Evolutionary conservation across 495 filamentous ascomycete species (phyloP).

Genomic region (Staphylotrichum longicolle): DNA sequence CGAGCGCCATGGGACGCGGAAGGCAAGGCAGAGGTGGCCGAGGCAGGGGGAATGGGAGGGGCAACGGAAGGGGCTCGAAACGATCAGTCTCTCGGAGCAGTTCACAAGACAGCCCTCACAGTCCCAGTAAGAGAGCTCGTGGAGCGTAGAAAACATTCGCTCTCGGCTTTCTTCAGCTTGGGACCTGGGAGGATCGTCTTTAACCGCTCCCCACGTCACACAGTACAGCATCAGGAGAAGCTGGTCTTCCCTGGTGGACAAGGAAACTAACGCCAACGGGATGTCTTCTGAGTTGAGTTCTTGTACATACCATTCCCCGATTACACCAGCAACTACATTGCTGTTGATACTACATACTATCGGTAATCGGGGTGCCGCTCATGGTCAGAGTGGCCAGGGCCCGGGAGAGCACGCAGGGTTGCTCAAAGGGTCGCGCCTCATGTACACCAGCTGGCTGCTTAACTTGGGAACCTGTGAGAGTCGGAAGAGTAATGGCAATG

Average conservation of each 20-base stretch:
- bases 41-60: constrained; percentile 11
- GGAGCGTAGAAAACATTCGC: neutral
- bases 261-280: neutral
- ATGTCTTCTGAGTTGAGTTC: neutral
- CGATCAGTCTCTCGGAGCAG: constrained; percentile 22
- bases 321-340: too few relatives aligned
- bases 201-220: neutral
- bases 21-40: constrained; percentile 13
- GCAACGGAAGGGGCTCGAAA: constrained; percentile 26
- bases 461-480: too few relatives aligned
- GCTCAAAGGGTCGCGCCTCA: too few relatives aligned
- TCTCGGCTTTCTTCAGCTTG: too few relatives aligned
- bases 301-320: too few relatives aligned
- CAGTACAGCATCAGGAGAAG: neutral
- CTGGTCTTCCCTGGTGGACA: constrained; percentile 1
- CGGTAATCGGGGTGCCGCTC: too few relatives aligned
- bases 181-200: too few relatives aligned
- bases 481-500: too few relatives aligned
- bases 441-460: too few relatives aligned
- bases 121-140: constrained; percentile 20
- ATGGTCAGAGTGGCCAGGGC: too few relatives aligned
- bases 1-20: constrained; percentile 15
- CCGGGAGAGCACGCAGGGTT: too few relatives aligned
- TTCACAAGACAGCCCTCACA: constrained; percentile 17
- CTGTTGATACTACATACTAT: too few relatives aligned